A percentile compares a stretch with the other conserved stretches of the same genome.
phyloP scores from a whole-genome alignment of 2,329 filamentous ascomycete species.

The Phaeosphaeria sp. region DNA sequence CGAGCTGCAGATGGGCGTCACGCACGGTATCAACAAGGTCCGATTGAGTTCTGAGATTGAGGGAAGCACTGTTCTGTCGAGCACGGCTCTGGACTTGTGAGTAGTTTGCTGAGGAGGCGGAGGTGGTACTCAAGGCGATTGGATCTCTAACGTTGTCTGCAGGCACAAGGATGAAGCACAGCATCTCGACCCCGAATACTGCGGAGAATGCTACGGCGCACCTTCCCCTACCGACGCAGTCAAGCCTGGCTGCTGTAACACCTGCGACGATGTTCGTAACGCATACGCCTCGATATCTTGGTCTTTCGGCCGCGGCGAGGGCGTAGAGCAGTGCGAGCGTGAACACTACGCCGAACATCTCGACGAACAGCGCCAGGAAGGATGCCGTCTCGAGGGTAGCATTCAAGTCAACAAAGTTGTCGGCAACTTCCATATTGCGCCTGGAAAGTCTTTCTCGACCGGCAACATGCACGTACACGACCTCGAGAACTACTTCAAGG shows the following conservation, averaged over 20 bases:
- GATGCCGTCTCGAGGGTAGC: slow-evolving; percentile 90
- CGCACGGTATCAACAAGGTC: slow-evolving; percentile 91
- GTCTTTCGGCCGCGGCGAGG: slow-evolving; percentile 92
- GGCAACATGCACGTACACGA: slow-evolving; percentile 98
- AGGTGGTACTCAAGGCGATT: neutral
- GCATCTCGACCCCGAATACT: slow-evolving; percentile 91
- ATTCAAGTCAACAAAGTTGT: slow-evolving; percentile 98
- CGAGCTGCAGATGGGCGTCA: slow-evolving; percentile 92
- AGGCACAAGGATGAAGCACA: slow-evolving; percentile 71
- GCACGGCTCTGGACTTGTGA: slow-evolving; percentile 48
- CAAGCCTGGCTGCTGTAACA: slow-evolving; percentile 94
- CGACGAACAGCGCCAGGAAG: slow-evolving; percentile 86
- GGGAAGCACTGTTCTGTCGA: slow-evolving; percentile 65
- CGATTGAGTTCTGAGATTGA: slow-evolving; percentile 74
- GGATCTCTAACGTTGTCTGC: slow-evolving; percentile 11
- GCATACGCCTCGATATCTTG: slow-evolving; percentile 89
- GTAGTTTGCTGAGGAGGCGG: slow-evolving; percentile 6
- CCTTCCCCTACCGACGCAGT: slow-evolving; percentile 70
- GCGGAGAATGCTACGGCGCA: slow-evolving; percentile 91
- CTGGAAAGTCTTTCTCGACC: slow-evolving; percentile 93
- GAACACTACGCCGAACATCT: slow-evolving; percentile 93
- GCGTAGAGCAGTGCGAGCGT: slow-evolving; percentile 91
- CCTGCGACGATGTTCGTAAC: slow-evolving; percentile 94
- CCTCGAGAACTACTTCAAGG: slow-evolving; percentile 90
- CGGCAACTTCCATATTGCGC: slow-evolving; percentile 98